A percentile compares a stretch with the other conserved stretches of the same genome.
Conservation (phyloP, 169 alveolate genomes). For the Plasmodium sp. region DNA sequence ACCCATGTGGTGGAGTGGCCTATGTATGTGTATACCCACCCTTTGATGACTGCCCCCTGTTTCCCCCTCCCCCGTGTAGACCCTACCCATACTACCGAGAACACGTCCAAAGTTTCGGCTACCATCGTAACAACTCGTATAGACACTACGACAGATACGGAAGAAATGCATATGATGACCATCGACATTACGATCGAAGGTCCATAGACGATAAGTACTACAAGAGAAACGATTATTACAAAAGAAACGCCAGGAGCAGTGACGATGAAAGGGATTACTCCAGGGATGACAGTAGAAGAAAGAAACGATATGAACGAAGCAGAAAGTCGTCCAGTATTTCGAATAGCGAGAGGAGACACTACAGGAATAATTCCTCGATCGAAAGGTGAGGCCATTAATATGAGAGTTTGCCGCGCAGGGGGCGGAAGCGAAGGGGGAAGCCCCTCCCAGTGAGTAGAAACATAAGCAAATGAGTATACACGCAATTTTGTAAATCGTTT, state of each 20-base stretch:
- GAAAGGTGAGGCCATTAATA: conserved; percentile 19
- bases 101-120: conserved; percentile 8
- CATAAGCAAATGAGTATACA: background rate
- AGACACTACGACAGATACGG: conserved; percentile 41
- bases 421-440: background rate
- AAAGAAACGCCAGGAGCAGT: conserved; percentile 18
- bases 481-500: background rate
- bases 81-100: conserved; percentile 47
- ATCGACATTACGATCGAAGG: conserved; percentile 47
- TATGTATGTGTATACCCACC: background rate
- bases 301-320: conserved; percentile 39
- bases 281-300: conserved; percentile 63
- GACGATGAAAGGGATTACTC: conserved; percentile 37
- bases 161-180: conserved; percentile 35
- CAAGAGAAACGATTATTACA: conserved; percentile 50
- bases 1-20: background rate
- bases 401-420: background rate
- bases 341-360: conserved; percentile 44
- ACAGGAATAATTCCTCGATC: conserved; percentile 15
- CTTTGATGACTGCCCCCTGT: background rate
- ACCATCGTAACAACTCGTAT: conserved; percentile 12
- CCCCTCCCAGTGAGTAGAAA: background rate
- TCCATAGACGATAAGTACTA: conserved; percentile 56
- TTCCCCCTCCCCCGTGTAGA: background rate
- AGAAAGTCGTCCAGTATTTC: conserved; percentile 62